Evolutionary conservation across 148 eudicot genomes (phyloP).

Genomic region (Rhododendron vialii): DNA sequence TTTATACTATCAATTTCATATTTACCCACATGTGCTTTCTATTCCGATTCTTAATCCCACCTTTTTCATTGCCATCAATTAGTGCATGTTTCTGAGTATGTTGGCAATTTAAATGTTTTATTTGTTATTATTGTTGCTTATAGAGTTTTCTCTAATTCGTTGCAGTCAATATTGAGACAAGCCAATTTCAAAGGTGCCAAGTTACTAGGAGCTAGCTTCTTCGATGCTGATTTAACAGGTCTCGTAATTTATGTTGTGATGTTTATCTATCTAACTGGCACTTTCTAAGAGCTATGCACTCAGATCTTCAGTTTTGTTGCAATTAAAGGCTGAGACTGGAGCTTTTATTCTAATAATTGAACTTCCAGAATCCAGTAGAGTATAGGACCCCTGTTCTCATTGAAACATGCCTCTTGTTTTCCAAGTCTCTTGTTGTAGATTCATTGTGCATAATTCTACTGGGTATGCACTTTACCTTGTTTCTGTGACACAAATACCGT

Average conservation of each 20-base stretch:
- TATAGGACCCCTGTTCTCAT: background rate
- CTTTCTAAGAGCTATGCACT: background rate
- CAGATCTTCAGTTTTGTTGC: background rate
- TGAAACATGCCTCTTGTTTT: background rate
- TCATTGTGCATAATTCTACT: background rate
- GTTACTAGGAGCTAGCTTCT: constrained; percentile 93
- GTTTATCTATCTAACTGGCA: background rate
- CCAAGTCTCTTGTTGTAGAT: background rate
- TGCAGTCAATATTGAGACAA: constrained; percentile 86
- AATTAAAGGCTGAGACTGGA: background rate
- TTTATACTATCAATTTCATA: background rate
- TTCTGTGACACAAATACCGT: background rate
- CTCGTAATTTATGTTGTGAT: background rate
- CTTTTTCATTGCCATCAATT: background rate
- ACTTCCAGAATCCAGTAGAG: background rate
- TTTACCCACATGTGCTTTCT: background rate
- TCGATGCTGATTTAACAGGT: constrained; percentile 99
- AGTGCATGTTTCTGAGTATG: background rate
- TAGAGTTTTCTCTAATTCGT: background rate
- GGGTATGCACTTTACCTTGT: background rate
- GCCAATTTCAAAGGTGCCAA: constrained; percentile 89
- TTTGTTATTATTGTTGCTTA: background rate
- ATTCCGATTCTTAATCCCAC: background rate
- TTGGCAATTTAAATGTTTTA: background rate
- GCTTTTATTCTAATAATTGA: background rate